Evolutionary conservation across 108 stramenopile species (phyloP).

Genomic region (Skeletonema grethae): DNA sequence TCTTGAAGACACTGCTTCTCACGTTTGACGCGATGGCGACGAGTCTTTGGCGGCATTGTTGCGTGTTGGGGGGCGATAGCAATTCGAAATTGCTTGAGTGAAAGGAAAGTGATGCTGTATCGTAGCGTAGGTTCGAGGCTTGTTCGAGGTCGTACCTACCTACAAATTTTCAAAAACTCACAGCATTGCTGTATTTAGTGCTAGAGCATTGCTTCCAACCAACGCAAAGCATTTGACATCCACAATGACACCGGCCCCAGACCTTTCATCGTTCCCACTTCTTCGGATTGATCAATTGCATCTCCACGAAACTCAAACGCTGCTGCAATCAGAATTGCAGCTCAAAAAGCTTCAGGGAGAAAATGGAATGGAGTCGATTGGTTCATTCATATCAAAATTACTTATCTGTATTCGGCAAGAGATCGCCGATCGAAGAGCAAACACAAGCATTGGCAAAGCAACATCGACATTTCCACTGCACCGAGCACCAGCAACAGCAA

Average conservation of each 20-base stretch:
- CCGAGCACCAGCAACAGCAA: not conserved
- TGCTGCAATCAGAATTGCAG: conserved; percentile 30
- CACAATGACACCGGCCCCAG: conserved; percentile 10
- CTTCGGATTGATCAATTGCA: conserved; percentile 41
- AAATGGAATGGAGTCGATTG: conserved; percentile 9
- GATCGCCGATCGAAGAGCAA: conserved; percentile 9
- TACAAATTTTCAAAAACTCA: not conserved
- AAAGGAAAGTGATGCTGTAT: too few relatives aligned
- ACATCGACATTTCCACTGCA: not conserved
- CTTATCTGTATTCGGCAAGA: conserved; percentile 28
- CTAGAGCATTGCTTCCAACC: too few relatives aligned
- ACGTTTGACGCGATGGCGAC: not conserved
- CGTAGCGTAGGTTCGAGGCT: too few relatives aligned
- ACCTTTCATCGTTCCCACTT: conserved; percentile 45
- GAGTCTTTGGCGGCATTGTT: not conserved
- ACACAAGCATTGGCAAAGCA: not conserved
- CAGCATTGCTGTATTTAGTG: too few relatives aligned
- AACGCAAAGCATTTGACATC: not conserved
- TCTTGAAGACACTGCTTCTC: not conserved
- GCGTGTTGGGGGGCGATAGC: not conserved
- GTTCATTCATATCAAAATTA: conserved; percentile 27
- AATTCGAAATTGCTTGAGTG: too few relatives aligned
- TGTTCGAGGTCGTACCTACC: too few relatives aligned
- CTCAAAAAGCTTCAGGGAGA: conserved; percentile 17
- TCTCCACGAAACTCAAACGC: conserved; percentile 24